phyloP scores from a whole-genome alignment of 148 eudicot species.

The Spergularia marina region DNA sequence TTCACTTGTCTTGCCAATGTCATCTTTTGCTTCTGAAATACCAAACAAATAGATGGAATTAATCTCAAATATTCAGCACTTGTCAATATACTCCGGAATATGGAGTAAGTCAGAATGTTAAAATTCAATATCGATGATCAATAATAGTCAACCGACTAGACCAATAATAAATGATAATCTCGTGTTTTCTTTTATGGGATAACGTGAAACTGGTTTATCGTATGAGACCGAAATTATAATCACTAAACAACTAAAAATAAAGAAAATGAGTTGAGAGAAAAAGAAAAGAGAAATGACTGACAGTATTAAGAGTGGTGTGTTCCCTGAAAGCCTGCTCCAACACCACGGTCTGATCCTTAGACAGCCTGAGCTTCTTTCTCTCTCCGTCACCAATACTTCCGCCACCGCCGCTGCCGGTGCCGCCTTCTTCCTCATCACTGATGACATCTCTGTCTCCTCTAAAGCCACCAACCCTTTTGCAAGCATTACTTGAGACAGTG shows the following conservation, averaged over 20 bases:
- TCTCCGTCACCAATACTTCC: slow-evolving; percentile 16
- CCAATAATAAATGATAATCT: too few species aligned
- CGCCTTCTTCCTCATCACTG: slow-evolving; percentile 40
- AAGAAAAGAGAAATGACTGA: slow-evolving; percentile 22
- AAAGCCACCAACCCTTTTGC: slow-evolving; percentile 32
- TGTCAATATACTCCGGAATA: too few species aligned
- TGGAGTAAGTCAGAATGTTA: neutral
- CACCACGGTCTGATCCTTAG: slow-evolving; percentile 56
- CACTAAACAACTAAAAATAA: neutral
- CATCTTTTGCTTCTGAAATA: slow-evolving; percentile 55
- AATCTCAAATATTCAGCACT: neutral
- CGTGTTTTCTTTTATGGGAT: too few species aligned
- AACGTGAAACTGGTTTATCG: too few species aligned
- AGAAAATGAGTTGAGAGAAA: slow-evolving; percentile 10
- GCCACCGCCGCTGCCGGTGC: slow-evolving; percentile 27
- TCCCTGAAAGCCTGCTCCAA: slow-evolving; percentile 67
- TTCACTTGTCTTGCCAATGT: slow-evolving; percentile 59
- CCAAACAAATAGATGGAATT: slow-evolving; percentile 4
- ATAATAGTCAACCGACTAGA: too few species aligned
- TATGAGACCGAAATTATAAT: too few species aligned
- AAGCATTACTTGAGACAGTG: slow-evolving; percentile 54
- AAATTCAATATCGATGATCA: neutral
- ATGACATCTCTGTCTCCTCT: slow-evolving; percentile 38
- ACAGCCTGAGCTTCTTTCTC: slow-evolving; percentile 63
- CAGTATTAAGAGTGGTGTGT: slow-evolving; percentile 69